Evolutionary conservation across 2,329 filamentous ascomycete species (phyloP), one percentile per base, ranked within the genome.

Genomic region (Botryosphaeria agaves): DNA sequence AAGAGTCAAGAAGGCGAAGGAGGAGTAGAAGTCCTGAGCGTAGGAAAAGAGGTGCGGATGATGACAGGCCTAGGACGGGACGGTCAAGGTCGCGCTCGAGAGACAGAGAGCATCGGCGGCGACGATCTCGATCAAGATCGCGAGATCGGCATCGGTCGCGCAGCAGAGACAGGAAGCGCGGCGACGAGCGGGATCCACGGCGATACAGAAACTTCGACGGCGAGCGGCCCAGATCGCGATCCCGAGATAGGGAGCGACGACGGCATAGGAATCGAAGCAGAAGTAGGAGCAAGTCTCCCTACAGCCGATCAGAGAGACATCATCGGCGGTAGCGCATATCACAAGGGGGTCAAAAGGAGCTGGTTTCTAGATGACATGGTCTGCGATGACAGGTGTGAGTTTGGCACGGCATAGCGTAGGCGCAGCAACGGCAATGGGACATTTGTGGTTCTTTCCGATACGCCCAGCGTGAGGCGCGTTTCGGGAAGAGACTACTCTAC

Each of bases 61-160:
- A 40, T 21, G 37, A 35, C 32, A 34, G 37, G 32, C 24, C 32
- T 17, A 32, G 32, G 11, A 36, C 21, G 7, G 7, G 37, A 12
- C 29, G 38, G 16, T 38, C 38, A 12, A 38, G 39, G 18, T 51
- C 46, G 25, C 34, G 45, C 14, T 48, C 47, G 6, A 14, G 28
- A n/a, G 14, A 18, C 9, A 32, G 39, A 30, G 41, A 34, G 5
- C 14, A 31, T 28, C 25, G 30, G 7, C 33, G 34, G 29, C 27
- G 26, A 6, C 14, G 35, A 39, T 26, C 30, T 34, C 8, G 41
- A 40, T 32, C 26, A 36, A 28, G 42, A 46, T 17, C 32, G 35
- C 18, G 38, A 26, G 38, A 41, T 15, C 42, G 39, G 14, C 41
- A 45, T 21, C 34, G 39, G n/a, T 40, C 40, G 28, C 21, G 21